Conservation (phyloP, 1,284 basidiomycete species). For the Microbotryum lychnidis-dioicae region DNA sequence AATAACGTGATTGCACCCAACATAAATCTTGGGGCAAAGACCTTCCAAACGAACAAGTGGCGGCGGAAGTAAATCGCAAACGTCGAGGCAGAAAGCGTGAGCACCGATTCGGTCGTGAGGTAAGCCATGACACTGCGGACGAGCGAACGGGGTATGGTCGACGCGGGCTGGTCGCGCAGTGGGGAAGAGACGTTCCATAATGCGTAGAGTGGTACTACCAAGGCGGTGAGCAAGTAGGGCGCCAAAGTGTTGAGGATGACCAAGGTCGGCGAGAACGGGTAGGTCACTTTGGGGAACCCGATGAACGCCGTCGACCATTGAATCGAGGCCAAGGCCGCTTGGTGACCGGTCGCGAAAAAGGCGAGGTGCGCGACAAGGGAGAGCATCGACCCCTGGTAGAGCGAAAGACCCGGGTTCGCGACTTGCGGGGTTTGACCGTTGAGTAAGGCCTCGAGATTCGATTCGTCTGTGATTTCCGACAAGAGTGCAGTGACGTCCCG, state of each 20-base stretch:
- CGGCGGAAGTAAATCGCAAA: constrained; percentile 69
- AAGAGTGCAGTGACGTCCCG: constrained; percentile 54
- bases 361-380: constrained; percentile 64
- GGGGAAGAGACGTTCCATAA: constrained; percentile 78
- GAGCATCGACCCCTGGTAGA: constrained; percentile 62
- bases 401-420: constrained; percentile 43
- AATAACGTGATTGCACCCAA: constrained; percentile 18
- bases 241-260: constrained; percentile 75
- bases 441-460: constrained; percentile 25
- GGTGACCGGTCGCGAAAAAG: constrained; percentile 88
- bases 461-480: constrained; percentile 5
- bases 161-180: constrained; percentile 28
- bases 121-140: constrained; percentile 54
- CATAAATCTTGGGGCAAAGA: constrained; percentile 87
- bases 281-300: constrained; percentile 59
- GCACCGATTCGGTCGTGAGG: constrained; percentile 58
- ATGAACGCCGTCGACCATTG: constrained; percentile 93
- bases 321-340: constrained; percentile 76
- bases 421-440: background rate
- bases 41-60: constrained; percentile 99
- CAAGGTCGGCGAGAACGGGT: constrained; percentile 68
- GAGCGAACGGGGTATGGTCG: constrained; percentile 40
- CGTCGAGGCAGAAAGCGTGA: constrained; percentile 63
- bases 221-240: constrained; percentile 54
- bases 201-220: constrained; percentile 64